Evolutionary conservation across 768 basidiomycete genomes (phyloP).

Genomic region (Serpula lacrymans): DNA sequence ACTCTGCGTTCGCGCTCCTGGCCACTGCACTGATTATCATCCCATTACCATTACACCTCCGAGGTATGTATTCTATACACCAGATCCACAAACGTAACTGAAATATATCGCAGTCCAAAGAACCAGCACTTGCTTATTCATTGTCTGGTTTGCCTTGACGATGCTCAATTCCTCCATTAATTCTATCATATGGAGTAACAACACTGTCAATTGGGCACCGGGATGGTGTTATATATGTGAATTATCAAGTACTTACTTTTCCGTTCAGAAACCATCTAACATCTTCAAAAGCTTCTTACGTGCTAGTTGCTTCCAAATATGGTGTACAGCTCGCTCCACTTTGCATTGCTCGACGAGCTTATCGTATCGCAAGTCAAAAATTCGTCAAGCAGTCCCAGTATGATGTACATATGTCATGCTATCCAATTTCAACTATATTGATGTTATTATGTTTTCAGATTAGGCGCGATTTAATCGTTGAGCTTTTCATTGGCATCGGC

Average conservation of each 20-base stretch:
- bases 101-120: no score
- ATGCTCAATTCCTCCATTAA: constrained; percentile 26
- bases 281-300: no score
- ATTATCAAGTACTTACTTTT: constrained; percentile 10
- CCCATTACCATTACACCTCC: no score
- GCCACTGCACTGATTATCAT: no score
- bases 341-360: constrained; percentile 46
- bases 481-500: constrained; percentile 52
- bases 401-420: not conserved
- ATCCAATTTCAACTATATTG: no score
- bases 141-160: constrained; percentile 22
- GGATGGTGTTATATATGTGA: constrained; percentile 54
- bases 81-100: no score
- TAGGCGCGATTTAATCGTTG: constrained; percentile 47
- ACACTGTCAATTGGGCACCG: constrained; percentile 24
- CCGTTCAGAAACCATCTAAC: not conserved
- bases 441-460: constrained; percentile 36
- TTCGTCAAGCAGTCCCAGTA: not conserved
- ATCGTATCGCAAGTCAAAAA: constrained; percentile 9
- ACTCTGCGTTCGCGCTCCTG: no score
- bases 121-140: constrained; percentile 29
- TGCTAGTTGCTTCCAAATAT: no score
- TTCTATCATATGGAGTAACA: constrained; percentile 32
- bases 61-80: no score
- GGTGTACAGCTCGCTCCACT: no score